Base-by-base conservation (phyloP, 768 basidiomycete genomes). In the Cubamyces lactineus region DNA sequence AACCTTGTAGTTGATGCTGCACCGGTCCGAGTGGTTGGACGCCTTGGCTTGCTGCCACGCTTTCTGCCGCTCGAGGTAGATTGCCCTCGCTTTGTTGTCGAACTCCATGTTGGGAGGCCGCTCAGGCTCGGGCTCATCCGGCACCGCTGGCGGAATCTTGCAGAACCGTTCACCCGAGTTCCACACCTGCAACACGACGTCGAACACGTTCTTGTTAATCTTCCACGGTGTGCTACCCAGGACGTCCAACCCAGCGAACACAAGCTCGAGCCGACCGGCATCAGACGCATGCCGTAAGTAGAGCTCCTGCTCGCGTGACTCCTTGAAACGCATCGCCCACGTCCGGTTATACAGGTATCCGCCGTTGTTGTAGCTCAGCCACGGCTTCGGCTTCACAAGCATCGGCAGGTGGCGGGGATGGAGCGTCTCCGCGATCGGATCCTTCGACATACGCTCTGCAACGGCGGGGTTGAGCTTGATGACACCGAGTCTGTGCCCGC, bases 361-460 rank as follows among this genome's bases (percentile, higher is more conserved):
- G 4, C 97, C 96, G 47, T 88, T 78, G 56, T 89, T 83, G 64
- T 86, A 81, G 59, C 80, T 78, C 1, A 91, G 69, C 96, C 96
- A 98, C 0, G 93, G 92, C 65, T 87, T 88, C 2, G 96, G 96
- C 63, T 87, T 86, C 24, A 96, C 83, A 7, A 99, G 82, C 97
- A 98, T 99, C 9, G 96, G 96, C 23, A 99, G 81, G 74, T 96
- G 92, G 1, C 95, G 91, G 16, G 96, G 95, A 75, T 96, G 94
- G 17, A 98, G 78, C 0, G 89, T 84, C 55, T 86, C 82, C 13
- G 79, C 76, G 19, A 95, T 70, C 42, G 75, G 80, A 62, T 98
- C 96, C 60, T 84, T 86, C 2, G 92, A 86, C 57, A 98, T 77
- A 2, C 89, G 84, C 15, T 90, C 86, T 3, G 87, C 78, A 5